phyloP scores from a whole-genome alignment of 2,329 filamentous ascomycete genomes.

The Beauveria sp. region DNA sequence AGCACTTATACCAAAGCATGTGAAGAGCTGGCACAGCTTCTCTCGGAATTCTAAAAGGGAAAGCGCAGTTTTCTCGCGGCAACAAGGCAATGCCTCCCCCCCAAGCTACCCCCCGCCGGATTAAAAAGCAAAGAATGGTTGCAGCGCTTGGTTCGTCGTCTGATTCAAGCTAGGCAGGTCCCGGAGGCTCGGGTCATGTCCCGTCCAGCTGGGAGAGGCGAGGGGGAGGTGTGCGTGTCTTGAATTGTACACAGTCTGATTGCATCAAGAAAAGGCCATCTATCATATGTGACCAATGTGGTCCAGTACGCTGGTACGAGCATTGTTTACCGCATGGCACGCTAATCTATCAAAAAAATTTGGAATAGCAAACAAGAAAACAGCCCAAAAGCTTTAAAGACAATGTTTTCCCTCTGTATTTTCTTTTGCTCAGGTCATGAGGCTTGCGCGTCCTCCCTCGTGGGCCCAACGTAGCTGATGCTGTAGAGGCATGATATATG shows the following conservation, averaged over 20 bases:
- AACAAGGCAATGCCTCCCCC: slow-evolving; percentile 12
- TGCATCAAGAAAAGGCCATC: not conserved
- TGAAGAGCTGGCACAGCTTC: too few species aligned
- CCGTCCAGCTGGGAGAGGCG: not conserved
- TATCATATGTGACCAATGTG: not conserved
- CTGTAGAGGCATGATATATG: too few species aligned
- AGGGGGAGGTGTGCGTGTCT: not conserved
- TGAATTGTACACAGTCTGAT: not conserved
- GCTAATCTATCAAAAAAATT: not conserved
- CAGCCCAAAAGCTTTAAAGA: too few species aligned
- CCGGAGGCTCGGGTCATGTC: slow-evolving; percentile 4
- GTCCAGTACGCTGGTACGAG: not conserved
- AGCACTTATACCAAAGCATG: too few species aligned
- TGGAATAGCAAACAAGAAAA: not conserved
- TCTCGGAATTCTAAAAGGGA: slow-evolving; percentile 11
- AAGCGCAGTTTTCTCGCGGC: slow-evolving; percentile 17
- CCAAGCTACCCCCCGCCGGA: not conserved
- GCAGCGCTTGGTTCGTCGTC: not conserved
- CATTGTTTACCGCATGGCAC: not conserved
- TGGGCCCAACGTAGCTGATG: too few species aligned
- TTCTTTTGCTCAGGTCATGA: not conserved
- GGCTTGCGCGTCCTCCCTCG: not conserved
- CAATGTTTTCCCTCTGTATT: not conserved
- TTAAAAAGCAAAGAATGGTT: slow-evolving; percentile 1
- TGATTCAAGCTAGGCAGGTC: not conserved